Base-by-base conservation (phyloP, 768 basidiomycete species). In the Kwoniella dendrophila region DNA sequence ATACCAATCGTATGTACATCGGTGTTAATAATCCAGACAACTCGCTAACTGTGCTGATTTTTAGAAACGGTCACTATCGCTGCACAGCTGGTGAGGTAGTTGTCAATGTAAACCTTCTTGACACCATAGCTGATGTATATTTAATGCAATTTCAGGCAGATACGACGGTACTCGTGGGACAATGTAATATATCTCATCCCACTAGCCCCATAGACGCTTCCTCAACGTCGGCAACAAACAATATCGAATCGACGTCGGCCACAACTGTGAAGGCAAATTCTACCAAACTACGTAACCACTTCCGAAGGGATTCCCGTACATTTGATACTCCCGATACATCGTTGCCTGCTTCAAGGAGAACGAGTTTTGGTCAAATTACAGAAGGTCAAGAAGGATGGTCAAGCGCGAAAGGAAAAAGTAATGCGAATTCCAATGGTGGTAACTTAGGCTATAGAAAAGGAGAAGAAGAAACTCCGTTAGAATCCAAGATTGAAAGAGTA, bases 131-230 rank as follows among this genome's bases (percentile, higher is more conserved):
- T 63, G 7, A 32, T 34, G 26, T 14, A 20, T 8, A 36, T 36
- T n/a, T 56, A 1, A 12, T 45, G n/a, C 5, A 10, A 7, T 18
- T 20, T 32, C 47, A 80, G 75, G 86, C 87, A 73, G 85, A 93
- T 68, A 90, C 89, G 11, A 80, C 84, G 29, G 85, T 83, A 51
- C 84, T 97, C 43, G 86, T 94, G 41, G 93, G 93, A 16, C 93
- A 96, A 79, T 95, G 92, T 75, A 89, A 92, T 71, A 93, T 95
- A 67, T 93, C 92, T 2, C 92, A 95, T 77, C 92, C 92, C 3
- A 84, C 67, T 12, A 59, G 51, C 4, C 47, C 38, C 8, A 24
- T 52, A 18, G 26, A 56, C 3, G 4, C 16, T 18, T 44, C 43
- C 29, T 6, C 49, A 18, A 36, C 38, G 5, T 44, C 56, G 4